A percentile compares a stretch with the other conserved stretches of the same genome.
phyloP scores from a whole-genome alignment of 2,329 filamentous ascomycete genomes.

The Onygenales sp. region DNA sequence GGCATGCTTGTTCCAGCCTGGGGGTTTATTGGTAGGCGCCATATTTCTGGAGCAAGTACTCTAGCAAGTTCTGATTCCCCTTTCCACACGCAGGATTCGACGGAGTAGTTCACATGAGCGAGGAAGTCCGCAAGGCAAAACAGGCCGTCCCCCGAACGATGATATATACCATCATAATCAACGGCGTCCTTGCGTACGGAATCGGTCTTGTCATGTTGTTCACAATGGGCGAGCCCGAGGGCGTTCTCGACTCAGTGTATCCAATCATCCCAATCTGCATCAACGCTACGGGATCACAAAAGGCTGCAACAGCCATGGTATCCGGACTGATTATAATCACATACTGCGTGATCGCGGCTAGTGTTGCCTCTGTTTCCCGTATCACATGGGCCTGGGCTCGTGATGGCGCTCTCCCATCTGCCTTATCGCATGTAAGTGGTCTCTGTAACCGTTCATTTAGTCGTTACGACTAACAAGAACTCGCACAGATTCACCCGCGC shows the following conservation, averaged over 20 bases:
- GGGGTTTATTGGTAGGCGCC: constrained; percentile 19
- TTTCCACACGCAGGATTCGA: constrained; percentile 30
- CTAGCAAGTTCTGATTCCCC: not conserved
- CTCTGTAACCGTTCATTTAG: not conserved
- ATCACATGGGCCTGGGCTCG: constrained; percentile 42
- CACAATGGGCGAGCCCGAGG: constrained; percentile 32
- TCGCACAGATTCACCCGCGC: constrained; percentile 21
- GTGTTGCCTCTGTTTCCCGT: constrained; percentile 39
- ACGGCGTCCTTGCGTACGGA: constrained; percentile 31
- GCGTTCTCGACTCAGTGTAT: constrained; percentile 23
- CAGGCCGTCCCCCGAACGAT: constrained; percentile 37
- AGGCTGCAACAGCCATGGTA: constrained; percentile 32
- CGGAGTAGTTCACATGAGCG: constrained; percentile 39
- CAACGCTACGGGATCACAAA: constrained; percentile 30
- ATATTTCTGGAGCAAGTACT: not conserved
- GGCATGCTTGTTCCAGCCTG: constrained; percentile 27
- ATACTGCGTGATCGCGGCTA: constrained; percentile 31
- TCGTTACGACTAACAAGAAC: constrained; percentile 3
- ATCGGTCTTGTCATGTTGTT: constrained; percentile 36
- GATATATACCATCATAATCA: constrained; percentile 34
- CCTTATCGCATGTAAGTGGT: constrained; percentile 21
- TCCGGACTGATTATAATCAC: constrained; percentile 28
- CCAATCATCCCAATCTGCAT: constrained; percentile 36
- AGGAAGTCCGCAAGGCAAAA: constrained; percentile 36
- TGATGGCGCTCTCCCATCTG: constrained; percentile 37